Evolutionary conservation across 2,329 filamentous ascomycete genomes (phyloP), one percentile per base, ranked within the genome.

Genomic region (Fusarium pilosicola): DNA sequence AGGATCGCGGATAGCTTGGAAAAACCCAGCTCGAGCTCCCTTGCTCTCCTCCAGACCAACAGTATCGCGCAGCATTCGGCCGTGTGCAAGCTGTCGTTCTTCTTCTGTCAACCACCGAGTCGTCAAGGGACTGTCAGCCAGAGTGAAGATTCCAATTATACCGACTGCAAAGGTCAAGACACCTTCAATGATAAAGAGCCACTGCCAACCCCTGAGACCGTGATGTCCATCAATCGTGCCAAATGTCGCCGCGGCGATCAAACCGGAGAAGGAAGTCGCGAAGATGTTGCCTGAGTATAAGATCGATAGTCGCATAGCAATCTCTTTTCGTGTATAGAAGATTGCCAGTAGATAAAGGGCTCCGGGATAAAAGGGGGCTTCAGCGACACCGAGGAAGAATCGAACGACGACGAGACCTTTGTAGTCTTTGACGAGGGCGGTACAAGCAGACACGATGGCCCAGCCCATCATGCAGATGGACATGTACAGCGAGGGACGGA

Each of bases 321-420:
- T 78, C 69, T 84, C 64, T 64, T 80, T 80, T 15, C 82, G 78
- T 11, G 81, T 85, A 60, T 86, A 86, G 76, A 83, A 86, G 3
- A 80, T 71, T 0, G 81, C 83, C 1, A 85, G 73, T 34, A 79
- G 83, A 62, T 81, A 84, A 3, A 85, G 76, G 1, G 81, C 81
- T 0, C 84, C 85, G 0, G 84, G 85, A 75, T 89, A 89, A 78
- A 88, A 89, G 7, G 87, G 85, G 1, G 88, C 89, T 74, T 90
- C 88, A 11, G 88, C 83, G 45, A 87, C 84, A 44, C 88, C 88
- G 1, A 90, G 81, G 48, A 78, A 54, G 11, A 73, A 66, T 8
- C 86, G 84, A 11, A 82, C 83, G 68, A 83, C 87, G 5, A 76
- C 56, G 9, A 76, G 59, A 9, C 71, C 68, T 11, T 28, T 62